Base-by-base conservation (phyloP, 148 eudicot genomes). In the Fallopia convolvulus region DNA sequence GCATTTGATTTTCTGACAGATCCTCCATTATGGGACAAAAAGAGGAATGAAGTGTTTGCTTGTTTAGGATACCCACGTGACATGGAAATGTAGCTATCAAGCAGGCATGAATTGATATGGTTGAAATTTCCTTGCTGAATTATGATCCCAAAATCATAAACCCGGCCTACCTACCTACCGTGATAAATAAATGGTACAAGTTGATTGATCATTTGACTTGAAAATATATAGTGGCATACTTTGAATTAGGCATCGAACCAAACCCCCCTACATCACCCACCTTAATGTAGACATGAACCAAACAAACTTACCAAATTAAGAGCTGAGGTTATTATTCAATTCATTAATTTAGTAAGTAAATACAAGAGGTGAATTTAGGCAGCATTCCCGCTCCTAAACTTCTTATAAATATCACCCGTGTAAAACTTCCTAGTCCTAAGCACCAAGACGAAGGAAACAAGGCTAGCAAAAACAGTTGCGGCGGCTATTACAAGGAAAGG, bases 401-500 rank as follows among this genome's bases (percentile, higher is more conserved):
- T 68, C 65, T 68, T 70, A 18, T 70, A 77, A 5, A 83, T 80
- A 66, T 83, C 85, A 70, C 85, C 77, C 71, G 77, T 74, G 72
- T 83, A 83, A 78, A 83, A 83, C 18, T 77, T 75, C 60, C 70
- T 53, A 39, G 85, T 83, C 68, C 83, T 74, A 17, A 78, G 2
- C 39, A 83, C 70, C 21, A 80, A 71, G 9, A 82, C 63, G 14
- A 77, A 74, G 20, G 80, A 56, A 21, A 58, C 60, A 14, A 82
- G 79, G 47, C 72, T 58, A 60, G 81, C 78, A 48, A 79, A 50
- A 0, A 85, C 4, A 42, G 86, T 85, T 0, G 78, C 82, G 0
- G 26, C 88, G 5, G 86, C 79, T 21, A 85, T 85, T 4, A 85
- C 77, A 3, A 85, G 63, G 75, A 83, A 83, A 32, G 83, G 68